Evolutionary conservation across 164 flowering plant genomes (phyloP).

Genomic region (Annona squamosa): DNA sequence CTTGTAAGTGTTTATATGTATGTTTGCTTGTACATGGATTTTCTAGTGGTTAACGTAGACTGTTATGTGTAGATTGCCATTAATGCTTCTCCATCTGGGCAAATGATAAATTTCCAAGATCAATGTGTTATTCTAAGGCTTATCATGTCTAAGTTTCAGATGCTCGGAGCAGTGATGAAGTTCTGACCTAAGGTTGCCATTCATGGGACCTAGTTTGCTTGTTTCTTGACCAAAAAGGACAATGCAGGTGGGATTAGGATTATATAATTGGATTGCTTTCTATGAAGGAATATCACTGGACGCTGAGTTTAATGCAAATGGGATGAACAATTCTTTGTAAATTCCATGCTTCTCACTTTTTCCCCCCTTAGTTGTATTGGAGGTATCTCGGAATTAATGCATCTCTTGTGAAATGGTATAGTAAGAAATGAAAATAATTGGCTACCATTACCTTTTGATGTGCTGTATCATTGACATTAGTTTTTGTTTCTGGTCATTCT

Average conservation of each 20-base stretch:
- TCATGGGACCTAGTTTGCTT: constrained; percentile 65
- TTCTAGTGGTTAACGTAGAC: constrained; percentile 12
- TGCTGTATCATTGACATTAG: constrained; percentile 16
- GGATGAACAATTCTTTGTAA: constrained; percentile 34
- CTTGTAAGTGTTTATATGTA: constrained; percentile 47
- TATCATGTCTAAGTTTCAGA: constrained; percentile 97
- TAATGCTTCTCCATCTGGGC: constrained; percentile 36
- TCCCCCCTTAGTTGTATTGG: constrained; percentile 19
- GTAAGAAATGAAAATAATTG: constrained; percentile 4
- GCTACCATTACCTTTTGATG: neutral
- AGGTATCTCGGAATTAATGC: constrained; percentile 29
- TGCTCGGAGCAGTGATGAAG: constrained; percentile 77
- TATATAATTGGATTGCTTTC: constrained; percentile 32
- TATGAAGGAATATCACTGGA: constrained; percentile 22
- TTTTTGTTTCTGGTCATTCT: constrained; percentile 16
- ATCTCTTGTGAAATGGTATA: constrained; percentile 14
- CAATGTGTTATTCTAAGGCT: constrained; percentile 76
- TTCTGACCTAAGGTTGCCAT: constrained; percentile 62
- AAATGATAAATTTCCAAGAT: constrained; percentile 36
- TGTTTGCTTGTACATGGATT: neutral
- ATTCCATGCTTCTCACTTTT: constrained; percentile 36
- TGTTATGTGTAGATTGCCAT: constrained; percentile 15
- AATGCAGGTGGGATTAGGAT: constrained; percentile 95
- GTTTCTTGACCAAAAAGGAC: constrained; percentile 55
- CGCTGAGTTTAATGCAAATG: constrained; percentile 30